Evolutionary conservation across 805 yeast species (phyloP), one percentile per base, ranked within the genome.

Genomic region (Kuraishia ogatae): DNA sequence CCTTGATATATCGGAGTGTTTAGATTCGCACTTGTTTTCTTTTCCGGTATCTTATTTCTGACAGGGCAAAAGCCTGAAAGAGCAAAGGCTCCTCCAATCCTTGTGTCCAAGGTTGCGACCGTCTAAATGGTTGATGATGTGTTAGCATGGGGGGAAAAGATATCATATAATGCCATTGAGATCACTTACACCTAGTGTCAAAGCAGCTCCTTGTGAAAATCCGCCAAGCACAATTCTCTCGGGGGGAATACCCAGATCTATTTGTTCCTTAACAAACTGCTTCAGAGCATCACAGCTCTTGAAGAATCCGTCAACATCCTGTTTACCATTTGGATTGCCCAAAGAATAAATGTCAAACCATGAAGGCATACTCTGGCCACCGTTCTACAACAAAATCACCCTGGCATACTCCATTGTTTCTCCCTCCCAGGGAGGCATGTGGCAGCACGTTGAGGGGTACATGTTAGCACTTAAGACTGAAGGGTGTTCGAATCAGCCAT

Each of bases 181-280:
- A 13, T 26, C 39, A 55, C 66, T 20, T 55, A 62, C 65, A 2
- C 88, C 89, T 57, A 88, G 71, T 1, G 94, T 72, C 11, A 93
- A 58, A 1, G 96, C 91, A 52, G 90, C 96, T 55, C 99, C 99
- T 71, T 94, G 99, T 3, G 96, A 86, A 66, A 94, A 94, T 0
- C 99, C 99, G 39, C 98, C 98, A 56, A 94, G 74, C n/a, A 94
- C 73, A 51, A 94, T 87, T 54, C 87, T 80, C 19, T 81, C 82
- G 0, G 86, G 74, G 2, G 80, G 76, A 39, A 87, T 78, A 10
- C 85, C 82, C 6, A 62, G 61, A 8, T 78, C 79, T 17, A 79
- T 71, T 60, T 85, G 83, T 55, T 82, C 82, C 21, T 77, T 66
- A 49, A 87, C 74, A 59, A 77, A 71, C 1, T 62, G 61, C 53